These are phyloP conservation scores for Piper longum DNA, from an alignment of 164 flowering plant genomes.

Conservation along the genomic window DNA sequence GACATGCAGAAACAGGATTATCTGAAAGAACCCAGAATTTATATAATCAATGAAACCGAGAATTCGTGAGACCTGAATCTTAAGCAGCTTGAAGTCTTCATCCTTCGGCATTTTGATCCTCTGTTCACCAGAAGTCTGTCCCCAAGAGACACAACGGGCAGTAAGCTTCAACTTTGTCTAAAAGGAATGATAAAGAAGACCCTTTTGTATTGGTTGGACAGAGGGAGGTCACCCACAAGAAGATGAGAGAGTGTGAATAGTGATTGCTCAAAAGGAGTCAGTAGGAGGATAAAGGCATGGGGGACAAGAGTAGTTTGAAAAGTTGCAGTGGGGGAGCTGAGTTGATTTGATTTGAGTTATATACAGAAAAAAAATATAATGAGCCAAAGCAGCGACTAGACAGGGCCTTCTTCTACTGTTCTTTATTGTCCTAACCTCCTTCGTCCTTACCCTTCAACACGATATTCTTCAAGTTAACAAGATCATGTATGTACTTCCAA, in stretches of 20 bases:
- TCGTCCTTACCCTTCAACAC: no score
- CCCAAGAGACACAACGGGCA: not conserved
- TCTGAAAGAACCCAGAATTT: not conserved
- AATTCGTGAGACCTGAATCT: constrained; percentile 51
- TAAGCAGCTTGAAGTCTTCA: constrained; percentile 73
- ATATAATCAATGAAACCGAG: constrained; percentile 3
- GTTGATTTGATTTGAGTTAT: constrained; percentile 47
- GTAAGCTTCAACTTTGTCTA: not conserved
- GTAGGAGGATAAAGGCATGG: constrained; percentile 4
- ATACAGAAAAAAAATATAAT: constrained; percentile 11
- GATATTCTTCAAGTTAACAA: no score
- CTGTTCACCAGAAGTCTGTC: constrained; percentile 5
- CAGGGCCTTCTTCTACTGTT: constrained; percentile 19
- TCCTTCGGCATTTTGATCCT: constrained; percentile 52
- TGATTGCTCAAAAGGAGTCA: not conserved
- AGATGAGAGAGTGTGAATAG: not conserved
- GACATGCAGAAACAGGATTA: constrained; percentile 1
- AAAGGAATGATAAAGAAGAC: not conserved
- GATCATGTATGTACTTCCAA: no score
- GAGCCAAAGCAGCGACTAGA: constrained; percentile 34
- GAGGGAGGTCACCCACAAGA: not conserved
- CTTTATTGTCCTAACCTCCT: no score
- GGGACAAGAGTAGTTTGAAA: constrained; percentile 2
- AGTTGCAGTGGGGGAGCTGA: constrained; percentile 20
- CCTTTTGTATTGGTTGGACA: constrained; percentile 15